Percentiles rank a stretch among this genome's conserved stretches.
Evolutionary conservation across 352 stramenopile genomes (phyloP).

Genomic region (Thalassiosira hispida): DNA sequence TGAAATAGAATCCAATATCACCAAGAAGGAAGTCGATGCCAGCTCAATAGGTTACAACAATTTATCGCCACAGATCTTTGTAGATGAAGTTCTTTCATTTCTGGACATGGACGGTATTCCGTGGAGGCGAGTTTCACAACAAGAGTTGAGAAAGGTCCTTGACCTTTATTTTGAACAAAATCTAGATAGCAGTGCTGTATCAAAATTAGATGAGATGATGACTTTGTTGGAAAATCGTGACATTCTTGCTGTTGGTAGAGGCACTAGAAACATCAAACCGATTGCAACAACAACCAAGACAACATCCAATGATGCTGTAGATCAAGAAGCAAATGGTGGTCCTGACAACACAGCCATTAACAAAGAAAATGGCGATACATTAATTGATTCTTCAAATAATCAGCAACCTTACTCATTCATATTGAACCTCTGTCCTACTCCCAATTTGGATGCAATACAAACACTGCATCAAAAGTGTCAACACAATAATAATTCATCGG

Average conservation of each 20-base stretch:
- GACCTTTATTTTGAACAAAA: constrained; percentile 27
- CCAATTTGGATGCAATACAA: constrained; percentile 23
- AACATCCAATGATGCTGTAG: too few relatives aligned
- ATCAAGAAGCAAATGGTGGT: not conserved
- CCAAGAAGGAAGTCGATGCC: not conserved
- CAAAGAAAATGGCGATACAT: not conserved
- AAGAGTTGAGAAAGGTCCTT: constrained; percentile 18
- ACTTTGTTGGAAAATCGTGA: constrained; percentile 20
- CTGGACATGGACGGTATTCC: constrained; percentile 18
- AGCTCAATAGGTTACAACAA: not conserved
- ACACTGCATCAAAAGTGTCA: constrained; percentile 6
- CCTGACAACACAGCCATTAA: not conserved
- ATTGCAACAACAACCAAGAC: not conserved
- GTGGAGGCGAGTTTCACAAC: constrained; percentile 13
- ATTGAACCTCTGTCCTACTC: constrained; percentile 40
- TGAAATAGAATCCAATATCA: not conserved
- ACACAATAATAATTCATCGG: not conserved
- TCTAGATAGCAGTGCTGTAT: not conserved
- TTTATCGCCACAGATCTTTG: constrained; percentile 5
- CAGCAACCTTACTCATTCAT: constrained; percentile 28
- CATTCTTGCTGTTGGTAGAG: constrained; percentile 29
- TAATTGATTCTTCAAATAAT: constrained; percentile 1
- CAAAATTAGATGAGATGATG: constrained; percentile 7
- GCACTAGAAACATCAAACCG: not conserved
- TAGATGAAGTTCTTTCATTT: constrained; percentile 31